Percentiles rank a stretch among this genome's conserved stretches.
phyloP scores from a whole-genome alignment of 1,284 basidiomycete genomes.

The Ganoderma meredithae region DNA sequence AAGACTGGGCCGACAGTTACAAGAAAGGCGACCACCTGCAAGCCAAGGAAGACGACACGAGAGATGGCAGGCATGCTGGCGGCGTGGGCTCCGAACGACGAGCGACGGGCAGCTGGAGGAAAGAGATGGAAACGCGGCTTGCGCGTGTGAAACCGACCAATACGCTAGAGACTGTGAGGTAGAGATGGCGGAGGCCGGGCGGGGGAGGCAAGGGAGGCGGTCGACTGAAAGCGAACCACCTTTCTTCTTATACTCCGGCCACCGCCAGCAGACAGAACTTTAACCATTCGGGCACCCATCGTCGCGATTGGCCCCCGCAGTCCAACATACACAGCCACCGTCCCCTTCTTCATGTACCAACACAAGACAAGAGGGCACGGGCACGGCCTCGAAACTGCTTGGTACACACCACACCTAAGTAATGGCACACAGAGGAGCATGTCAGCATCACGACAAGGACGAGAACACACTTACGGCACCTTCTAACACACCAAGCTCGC shows the following conservation, averaged over 20 bases:
- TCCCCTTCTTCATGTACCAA: background rate
- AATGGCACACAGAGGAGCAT: no score
- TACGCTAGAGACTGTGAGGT: constrained; percentile 33
- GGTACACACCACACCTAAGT: no score
- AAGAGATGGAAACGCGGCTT: constrained; percentile 34
- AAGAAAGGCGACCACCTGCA: constrained; percentile 49
- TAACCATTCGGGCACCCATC: background rate
- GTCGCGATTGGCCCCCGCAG: constrained; percentile 7
- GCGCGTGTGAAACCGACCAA: constrained; percentile 33
- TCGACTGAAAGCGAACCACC: background rate
- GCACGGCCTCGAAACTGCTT: no score
- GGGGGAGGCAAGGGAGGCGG: constrained; percentile 21
- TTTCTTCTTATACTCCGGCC: constrained; percentile 6
- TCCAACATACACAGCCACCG: constrained; percentile 7
- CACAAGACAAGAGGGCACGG: no score
- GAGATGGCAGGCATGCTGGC: constrained; percentile 47
- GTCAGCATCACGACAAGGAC: no score
- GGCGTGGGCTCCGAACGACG: constrained; percentile 15
- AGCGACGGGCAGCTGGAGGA: constrained; percentile 14
- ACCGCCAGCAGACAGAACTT: constrained; percentile 7
- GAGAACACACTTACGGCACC: no score
- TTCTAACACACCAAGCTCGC: no score
- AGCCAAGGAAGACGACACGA: constrained; percentile 46
- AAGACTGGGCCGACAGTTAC: constrained; percentile 37
- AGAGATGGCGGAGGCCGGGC: constrained; percentile 30